Evolutionary conservation across 2,329 filamentous ascomycete genomes (phyloP).

Genomic region (Fusarium circinatum): DNA sequence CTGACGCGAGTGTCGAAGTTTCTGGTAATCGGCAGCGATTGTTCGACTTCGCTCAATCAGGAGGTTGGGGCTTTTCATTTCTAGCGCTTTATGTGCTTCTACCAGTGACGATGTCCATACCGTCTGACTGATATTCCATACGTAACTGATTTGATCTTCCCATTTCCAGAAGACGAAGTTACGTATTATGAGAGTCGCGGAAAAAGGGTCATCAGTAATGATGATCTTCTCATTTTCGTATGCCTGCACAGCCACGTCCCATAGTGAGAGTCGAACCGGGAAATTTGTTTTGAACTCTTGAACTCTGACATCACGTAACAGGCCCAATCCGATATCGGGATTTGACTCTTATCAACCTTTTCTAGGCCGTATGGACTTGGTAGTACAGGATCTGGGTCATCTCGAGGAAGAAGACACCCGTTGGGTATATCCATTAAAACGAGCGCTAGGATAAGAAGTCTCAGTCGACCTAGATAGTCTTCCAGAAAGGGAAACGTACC

Average conservation of each 20-base stretch:
- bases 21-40: not conserved
- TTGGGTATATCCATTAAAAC: not conserved
- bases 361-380: not conserved
- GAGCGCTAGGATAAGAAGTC: accelerated
- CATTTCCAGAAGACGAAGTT: not conserved
- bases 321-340: accelerated
- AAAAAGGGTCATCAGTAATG: not conserved
- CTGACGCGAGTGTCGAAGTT: not conserved
- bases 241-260: not conserved
- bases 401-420: not conserved
- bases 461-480: accelerated
- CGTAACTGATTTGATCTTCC: not conserved
- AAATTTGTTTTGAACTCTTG: not conserved
- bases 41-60: not conserved
- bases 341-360: not conserved
- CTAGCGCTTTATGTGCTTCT: accelerated
- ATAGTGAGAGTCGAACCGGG: not conserved
- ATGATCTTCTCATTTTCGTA: not conserved
- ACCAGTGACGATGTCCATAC: not conserved
- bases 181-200: not conserved
- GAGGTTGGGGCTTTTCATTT: not conserved
- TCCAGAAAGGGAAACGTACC: not conserved
- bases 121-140: accelerated
- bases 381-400: accelerated
- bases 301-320: not conserved